These are phyloP conservation scores for Micractinium conductrix DNA, from an alignment of 139 green algal species.

Conservation along the genomic window DNA sequence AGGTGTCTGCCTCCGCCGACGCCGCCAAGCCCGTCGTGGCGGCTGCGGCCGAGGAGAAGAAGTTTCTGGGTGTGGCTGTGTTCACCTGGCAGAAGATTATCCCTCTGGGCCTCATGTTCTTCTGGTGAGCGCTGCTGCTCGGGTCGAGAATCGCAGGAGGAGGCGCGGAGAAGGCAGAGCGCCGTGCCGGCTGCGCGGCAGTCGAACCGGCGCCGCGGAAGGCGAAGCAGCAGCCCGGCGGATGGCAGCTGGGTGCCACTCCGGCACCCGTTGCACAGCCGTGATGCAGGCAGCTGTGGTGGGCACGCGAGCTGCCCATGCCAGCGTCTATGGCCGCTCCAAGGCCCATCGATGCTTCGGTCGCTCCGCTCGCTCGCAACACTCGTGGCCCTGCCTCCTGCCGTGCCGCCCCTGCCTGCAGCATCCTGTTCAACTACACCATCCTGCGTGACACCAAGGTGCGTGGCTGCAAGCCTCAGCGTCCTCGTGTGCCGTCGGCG, in stretches of 20 bases:
- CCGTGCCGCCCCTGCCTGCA: conserved; percentile 42
- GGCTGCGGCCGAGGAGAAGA: conserved; percentile 40
- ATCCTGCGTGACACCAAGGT: conserved; percentile 99
- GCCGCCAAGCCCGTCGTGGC: conserved; percentile 12
- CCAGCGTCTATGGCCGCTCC: no score
- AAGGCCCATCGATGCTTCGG: no score
- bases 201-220: no score
- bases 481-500: no score
- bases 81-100: conserved; percentile 92
- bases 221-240: no score
- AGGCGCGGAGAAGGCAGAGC: no score
- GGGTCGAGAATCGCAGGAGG: no score
- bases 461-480: no score
- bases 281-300: no score
- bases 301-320: no score
- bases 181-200: background rate
- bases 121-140: conserved; percentile 77
- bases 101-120: conserved; percentile 97
- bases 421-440: conserved; percentile 99
- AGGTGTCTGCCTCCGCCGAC: conserved; percentile 7
- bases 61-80: conserved; percentile 42
- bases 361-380: background rate
- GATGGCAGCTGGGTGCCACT: no score
- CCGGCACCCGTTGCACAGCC: no score
- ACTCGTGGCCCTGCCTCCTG: background rate